phyloP scores from a whole-genome alignment of 2,329 filamentous ascomycete genomes.

The Fusarium albidum region DNA sequence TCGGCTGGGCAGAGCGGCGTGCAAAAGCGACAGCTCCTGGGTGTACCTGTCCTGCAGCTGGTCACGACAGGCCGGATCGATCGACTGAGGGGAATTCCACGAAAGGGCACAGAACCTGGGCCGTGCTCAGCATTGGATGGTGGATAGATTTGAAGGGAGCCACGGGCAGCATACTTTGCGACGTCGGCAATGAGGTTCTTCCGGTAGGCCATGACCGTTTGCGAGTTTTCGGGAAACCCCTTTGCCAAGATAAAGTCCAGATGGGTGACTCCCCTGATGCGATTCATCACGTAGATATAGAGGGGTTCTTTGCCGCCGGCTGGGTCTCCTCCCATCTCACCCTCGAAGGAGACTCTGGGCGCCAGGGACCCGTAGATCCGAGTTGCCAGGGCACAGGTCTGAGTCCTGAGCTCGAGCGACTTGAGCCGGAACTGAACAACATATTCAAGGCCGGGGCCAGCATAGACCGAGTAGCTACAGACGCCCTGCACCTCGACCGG shows the following conservation, averaged over 20 bases:
- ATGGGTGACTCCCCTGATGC: constrained; percentile 45
- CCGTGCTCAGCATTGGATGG: not conserved
- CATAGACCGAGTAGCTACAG: constrained; percentile 52
- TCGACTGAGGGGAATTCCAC: constrained; percentile 46
- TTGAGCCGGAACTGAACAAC: constrained; percentile 50
- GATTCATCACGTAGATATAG: constrained; percentile 48
- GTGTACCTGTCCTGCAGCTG: constrained; percentile 38
- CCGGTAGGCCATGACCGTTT: constrained; percentile 43
- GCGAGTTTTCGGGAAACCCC: constrained; percentile 46
- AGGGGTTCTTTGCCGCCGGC: constrained; percentile 44
- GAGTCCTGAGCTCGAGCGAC: constrained; percentile 44
- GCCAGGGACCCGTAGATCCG: constrained; percentile 44
- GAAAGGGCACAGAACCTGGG: constrained; percentile 50
- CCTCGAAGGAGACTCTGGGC: constrained; percentile 34
- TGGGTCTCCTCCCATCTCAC: constrained; percentile 39
- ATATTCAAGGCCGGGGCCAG: constrained; percentile 43
- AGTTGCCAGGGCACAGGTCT: constrained; percentile 39
- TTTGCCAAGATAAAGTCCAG: constrained; percentile 48
- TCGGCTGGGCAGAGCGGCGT: constrained; percentile 44
- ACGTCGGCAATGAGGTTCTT: constrained; percentile 47
- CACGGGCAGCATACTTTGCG: constrained; percentile 33
- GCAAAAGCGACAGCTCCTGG: constrained; percentile 45
- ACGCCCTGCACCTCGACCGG: constrained; percentile 45
- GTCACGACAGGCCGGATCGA: constrained; percentile 38
- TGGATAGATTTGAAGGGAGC: not conserved